Evolutionary conservation across 148 eudicot species (phyloP), one percentile per base, ranked within the genome.

Genomic region (Pharnaceum exiguum): DNA sequence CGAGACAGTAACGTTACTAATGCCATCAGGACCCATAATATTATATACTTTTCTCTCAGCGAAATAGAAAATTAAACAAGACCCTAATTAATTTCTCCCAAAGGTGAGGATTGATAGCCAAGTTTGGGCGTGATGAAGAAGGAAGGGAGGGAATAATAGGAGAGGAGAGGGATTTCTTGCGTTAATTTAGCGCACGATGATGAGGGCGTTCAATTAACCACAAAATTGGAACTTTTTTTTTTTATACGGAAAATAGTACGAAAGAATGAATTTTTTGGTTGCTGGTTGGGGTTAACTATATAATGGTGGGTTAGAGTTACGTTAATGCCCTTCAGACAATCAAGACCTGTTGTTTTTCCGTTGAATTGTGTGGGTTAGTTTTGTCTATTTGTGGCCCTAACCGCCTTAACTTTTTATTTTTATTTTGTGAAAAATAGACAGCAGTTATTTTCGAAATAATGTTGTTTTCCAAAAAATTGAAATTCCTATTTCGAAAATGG

Each of bases 1-100:
- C 30, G 46, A 59, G 53, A 70, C 35, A 51, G 59, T 46, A 61
- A 51, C 58, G 62, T 57, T 62, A 13, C 54, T 16, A 61, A 69
- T 69, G n/a, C 69, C 72, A 62, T 70, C 69, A 30, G 68, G 66
- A 31, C 74, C 72, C 79, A 75, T 62, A 12, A 26, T n/a, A 19
- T 61, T 9, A 26, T 65, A 12, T 11, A 29, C 5, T 5, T 25
- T 37, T 7, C 10, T 37, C 21, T 33, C 25, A 9, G 19, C 5
- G 25, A 45, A 18, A 15, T 37, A 10, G 11, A 13, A 30, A 30
- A 22, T 49, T n/a, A 15, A 26, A 10, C 8, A 25, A 48, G 50
- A 32, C 57, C 76, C 59, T 47, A 55, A n/a, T n/a, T n/a, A n/a
- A 39, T 53, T 72, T 60, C 18, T 4, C 37, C 17, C 43, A 9